These are phyloP conservation scores for Trichocladium antarcticum DNA, from an alignment of 495 filamentous ascomycete species.

Conservation along the genomic window DNA sequence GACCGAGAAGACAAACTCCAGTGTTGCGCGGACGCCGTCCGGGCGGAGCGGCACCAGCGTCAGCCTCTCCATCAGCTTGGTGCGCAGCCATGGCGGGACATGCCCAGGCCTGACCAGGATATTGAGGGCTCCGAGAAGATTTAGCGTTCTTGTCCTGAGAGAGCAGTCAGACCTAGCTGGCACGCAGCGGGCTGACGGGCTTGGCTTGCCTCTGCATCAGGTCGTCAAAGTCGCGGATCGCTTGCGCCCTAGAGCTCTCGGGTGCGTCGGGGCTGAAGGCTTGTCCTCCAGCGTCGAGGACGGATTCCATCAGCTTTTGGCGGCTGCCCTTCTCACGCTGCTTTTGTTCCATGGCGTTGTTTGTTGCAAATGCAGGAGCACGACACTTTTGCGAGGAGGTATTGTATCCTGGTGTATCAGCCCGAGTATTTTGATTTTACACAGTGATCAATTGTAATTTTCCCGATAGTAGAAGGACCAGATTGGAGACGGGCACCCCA, in stretches of 20 bases:
- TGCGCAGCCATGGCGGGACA: conserved; percentile 39
- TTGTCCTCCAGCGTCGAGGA: conserved; percentile 29
- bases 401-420: no score
- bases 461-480: no score
- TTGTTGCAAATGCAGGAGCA: neutral
- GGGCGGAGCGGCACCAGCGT: conserved; percentile 53
- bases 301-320: conserved; percentile 21
- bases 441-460: no score
- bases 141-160: conserved; percentile 34
- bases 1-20: conserved; percentile 59
- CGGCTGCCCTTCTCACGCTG: conserved; percentile 13
- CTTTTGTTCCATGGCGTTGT: conserved; percentile 13
- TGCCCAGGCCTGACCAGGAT: conserved; percentile 35
- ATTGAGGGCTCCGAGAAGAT: conserved; percentile 37
- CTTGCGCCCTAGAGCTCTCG: conserved; percentile 20
- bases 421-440: no score
- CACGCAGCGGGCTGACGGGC: neutral
- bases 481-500: no score
- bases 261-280: conserved; percentile 32
- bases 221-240: conserved; percentile 28
- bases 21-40: conserved; percentile 53
- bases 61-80: conserved; percentile 45
- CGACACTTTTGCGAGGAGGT: no score
- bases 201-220: conserved; percentile 33
- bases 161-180: conserved; percentile 20